Conservation (phyloP, 2,329 filamentous ascomycete species). For the Phialemonium atrogriseum region DNA sequence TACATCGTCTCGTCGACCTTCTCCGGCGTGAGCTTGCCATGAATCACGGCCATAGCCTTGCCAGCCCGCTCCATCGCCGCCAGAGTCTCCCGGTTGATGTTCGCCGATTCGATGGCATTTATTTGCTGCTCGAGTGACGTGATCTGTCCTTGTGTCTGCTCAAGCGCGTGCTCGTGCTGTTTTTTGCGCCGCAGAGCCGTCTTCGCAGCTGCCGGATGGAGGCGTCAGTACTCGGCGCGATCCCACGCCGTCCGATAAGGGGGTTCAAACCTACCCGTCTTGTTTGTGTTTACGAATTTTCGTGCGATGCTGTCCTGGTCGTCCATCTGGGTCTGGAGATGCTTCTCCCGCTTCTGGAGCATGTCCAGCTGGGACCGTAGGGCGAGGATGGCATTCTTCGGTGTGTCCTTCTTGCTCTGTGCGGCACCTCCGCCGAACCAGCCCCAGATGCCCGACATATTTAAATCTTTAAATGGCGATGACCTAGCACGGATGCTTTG, state of each 20-base stretch:
- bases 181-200: slow-evolving; percentile 90
- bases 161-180: slow-evolving; percentile 80
- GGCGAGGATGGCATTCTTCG: slow-evolving; percentile 91
- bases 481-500: slow-evolving; percentile 1
- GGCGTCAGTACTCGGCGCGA: too few species aligned
- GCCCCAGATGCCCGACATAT: slow-evolving; percentile 65
- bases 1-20: slow-evolving; percentile 96
- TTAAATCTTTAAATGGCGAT: slow-evolving; percentile 2
- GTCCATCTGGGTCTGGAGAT: slow-evolving; percentile 84
- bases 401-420: slow-evolving; percentile 83
- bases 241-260: too few species aligned
- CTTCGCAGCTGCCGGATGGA: slow-evolving; percentile 62
- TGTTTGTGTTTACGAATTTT: slow-evolving; percentile 84
- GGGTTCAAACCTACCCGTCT: slow-evolving; percentile 59
- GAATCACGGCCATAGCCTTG: slow-evolving; percentile 86
- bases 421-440: slow-evolving; percentile 84
- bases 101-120: slow-evolving; percentile 93
- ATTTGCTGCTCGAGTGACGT: slow-evolving; percentile 91
- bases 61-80: slow-evolving; percentile 89
- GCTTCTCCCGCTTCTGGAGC: slow-evolving; percentile 92
- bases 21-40: slow-evolving; percentile 82
- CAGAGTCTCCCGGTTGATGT: slow-evolving; percentile 96
- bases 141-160: slow-evolving; percentile 86
- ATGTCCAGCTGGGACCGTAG: slow-evolving; percentile 89
- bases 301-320: slow-evolving; percentile 84